Evolutionary conservation across 345 rosid species (phyloP), one percentile per base, ranked within the genome.

Genomic region (Pugionium cornutum): DNA sequence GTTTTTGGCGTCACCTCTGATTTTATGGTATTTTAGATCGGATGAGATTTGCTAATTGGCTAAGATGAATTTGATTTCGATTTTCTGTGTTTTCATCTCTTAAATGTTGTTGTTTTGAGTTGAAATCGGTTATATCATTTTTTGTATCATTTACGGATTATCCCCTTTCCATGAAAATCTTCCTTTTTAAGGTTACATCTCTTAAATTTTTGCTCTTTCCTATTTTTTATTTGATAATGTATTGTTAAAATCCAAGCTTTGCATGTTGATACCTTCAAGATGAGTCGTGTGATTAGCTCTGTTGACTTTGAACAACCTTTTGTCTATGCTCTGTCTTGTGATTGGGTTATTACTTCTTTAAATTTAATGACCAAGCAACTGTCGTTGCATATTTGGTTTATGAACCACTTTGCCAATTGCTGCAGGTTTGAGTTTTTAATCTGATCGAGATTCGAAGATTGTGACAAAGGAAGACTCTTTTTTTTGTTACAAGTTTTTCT

Each of bases 351-450:
- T 53, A 6, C 11, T 42, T 30, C 27, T 8, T 51, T 49, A 7
- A 36, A 39, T 7, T 18, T 31, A 40, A 30, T 25, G 34, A 64
- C 48, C 5, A 18, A 32, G 60, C 33, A 45, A 28, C 36, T 67
- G 9, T 57, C 18, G 18, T 39, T 26, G 6, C 29, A 10, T 10
- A 29, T 53, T 4, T 44, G 59, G 31, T 50, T 68, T 29, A 62
- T 45, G 34, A 46, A 44, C 33, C 1, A 35, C 0, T 27, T 26
- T 9, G 30, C 51, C 45, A 63, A 56, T 26, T 62, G 28, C 39
- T 72, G 65, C 70, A 72, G 70, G 70, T 7, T 10, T 42, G 37
- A 27, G 60, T 40, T 41, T 9, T 58, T 49, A 7, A 25, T 58
- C 62, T 53, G 65, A 36, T 58, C 40, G 39, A 42, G 54, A 35